Base-by-base conservation (phyloP, 192 early-diverging fungal species). In the Coemansia sp. region DNA sequence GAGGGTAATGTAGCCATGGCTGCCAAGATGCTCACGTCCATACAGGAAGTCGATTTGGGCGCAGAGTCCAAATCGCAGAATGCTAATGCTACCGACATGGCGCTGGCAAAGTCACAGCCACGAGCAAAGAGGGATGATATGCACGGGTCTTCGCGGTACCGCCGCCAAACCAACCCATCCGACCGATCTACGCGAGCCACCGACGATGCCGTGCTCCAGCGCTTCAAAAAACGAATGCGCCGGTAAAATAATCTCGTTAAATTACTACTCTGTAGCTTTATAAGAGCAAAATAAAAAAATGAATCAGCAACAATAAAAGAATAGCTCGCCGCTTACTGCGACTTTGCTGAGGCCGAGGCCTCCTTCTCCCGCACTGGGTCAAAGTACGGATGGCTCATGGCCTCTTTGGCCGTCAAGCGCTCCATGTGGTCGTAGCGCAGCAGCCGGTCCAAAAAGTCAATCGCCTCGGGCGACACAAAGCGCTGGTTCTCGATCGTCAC, bases 401-500 rank as follows among this genome's bases (percentile, higher is more conserved):
- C 94, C 73, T 96, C 92, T 58, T 83, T 78, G 56, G 93, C 85
- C 23, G 92, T 93, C 66, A 92, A 71, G 18, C 94, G 88, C 69
- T 92, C 92, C 77, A 92, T 89, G 65, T 95, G 94, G 78, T 97
- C 94, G 82, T 96, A 98, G 62, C 90, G 83, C 58, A 98, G 83
- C 47, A 98, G 79, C 61, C 88, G 84, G 59, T 96, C 94, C 36
- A 98, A 78, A 63, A 98, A 91, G 61, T 95, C 93, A 50, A 96
- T 78, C 4, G 93, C 93, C 24, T 92, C 90, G 11, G 88, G 82
- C 8, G 86, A 83, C 54, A 92, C 87, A 74, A 92, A 93, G 34
- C 87, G 86, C 68, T 88, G 86, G 72, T 98, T 95, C 31, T 94
- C 92, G 18, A 83, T 75, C 14, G 76, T 94, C 25, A 96, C 79